Conservation (phyloP, 2,329 filamentous ascomycete species). For the Dothideomycetidae sp. region DNA sequence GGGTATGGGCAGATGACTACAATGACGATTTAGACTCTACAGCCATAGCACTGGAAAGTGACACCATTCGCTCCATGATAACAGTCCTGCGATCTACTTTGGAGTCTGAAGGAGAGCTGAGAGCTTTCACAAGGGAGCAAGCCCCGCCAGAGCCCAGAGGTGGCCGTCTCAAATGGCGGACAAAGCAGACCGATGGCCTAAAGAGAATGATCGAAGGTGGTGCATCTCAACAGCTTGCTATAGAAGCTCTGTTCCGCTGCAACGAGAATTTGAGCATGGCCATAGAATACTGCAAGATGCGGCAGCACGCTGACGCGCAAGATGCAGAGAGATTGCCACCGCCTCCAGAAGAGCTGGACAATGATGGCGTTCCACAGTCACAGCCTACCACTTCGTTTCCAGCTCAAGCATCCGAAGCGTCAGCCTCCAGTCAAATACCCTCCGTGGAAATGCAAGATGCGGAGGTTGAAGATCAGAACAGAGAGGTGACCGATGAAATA, state of each 20-base stretch:
- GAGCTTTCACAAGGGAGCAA: constrained; percentile 49
- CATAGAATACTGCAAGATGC: constrained; percentile 56
- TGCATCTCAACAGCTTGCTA: constrained; percentile 47
- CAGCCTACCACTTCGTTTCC: not conserved
- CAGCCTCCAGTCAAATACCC: constrained; percentile 7
- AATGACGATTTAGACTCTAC: constrained; percentile 56
- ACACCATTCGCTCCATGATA: constrained; percentile 64
- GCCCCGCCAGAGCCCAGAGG: constrained; percentile 33
- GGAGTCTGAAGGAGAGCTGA: constrained; percentile 59
- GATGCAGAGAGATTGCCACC: constrained; percentile 19
- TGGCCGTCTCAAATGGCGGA: constrained; percentile 37
- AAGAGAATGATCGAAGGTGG: constrained; percentile 29
- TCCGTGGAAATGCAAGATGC: constrained; percentile 29
- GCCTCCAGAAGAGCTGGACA: constrained; percentile 15
- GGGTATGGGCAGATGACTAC: constrained; percentile 63
- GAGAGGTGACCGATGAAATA: constrained; percentile 9
- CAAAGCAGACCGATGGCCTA: constrained; percentile 32
- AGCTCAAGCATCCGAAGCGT: constrained; percentile 1
- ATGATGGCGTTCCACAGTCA: not conserved
- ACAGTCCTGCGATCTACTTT: constrained; percentile 71
- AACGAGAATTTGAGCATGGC: constrained; percentile 49
- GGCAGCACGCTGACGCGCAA: constrained; percentile 13
- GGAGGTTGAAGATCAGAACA: constrained; percentile 12
- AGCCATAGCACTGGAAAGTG: constrained; percentile 44
- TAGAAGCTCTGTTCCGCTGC: constrained; percentile 71